phyloP scores from a whole-genome alignment of 2,329 filamentous ascomycete species.

The Herpomyces periplanetae region DNA sequence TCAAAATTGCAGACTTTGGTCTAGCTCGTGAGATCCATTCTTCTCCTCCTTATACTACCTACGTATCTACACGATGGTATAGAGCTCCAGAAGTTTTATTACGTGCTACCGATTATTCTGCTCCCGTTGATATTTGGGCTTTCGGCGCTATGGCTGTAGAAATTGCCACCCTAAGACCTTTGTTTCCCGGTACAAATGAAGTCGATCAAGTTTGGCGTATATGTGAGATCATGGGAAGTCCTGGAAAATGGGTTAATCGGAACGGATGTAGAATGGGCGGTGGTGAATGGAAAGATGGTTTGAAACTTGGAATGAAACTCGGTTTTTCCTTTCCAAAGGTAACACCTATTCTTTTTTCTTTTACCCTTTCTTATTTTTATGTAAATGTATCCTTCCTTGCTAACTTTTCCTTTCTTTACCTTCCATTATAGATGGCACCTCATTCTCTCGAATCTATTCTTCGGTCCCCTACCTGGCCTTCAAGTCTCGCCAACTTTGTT shows the following conservation, averaged over 20 bases:
- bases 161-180: conserved; percentile 69
- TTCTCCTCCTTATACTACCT: conserved; percentile 81
- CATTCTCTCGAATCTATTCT: conserved; percentile 85
- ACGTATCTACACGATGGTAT: conserved; percentile 91
- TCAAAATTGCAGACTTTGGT: conserved; percentile 95
- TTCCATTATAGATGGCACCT: conserved; percentile 34
- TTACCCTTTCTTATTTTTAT: conserved; percentile 3
- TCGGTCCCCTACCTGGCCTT: conserved; percentile 59
- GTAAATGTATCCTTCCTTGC: conserved; percentile 1
- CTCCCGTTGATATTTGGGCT: conserved; percentile 92
- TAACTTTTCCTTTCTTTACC: not conserved
- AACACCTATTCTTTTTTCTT: conserved; percentile 5
- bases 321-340: conserved; percentile 85
- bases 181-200: conserved; percentile 91
- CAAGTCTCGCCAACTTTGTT: conserved; percentile 56
- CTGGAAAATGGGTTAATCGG: conserved; percentile 91
- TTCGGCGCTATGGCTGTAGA: conserved; percentile 95
- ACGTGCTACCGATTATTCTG: conserved; percentile 77
- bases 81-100: conserved; percentile 68
- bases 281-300: conserved; percentile 87
- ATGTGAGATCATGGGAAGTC: conserved; percentile 96
- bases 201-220: conserved; percentile 97
- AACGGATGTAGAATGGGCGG: conserved; percentile 49
- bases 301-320: conserved; percentile 62
- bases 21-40: conserved; percentile 90